Evolutionary conservation across 495 filamentous ascomycete species (phyloP).

Genomic region (Hapsidospora chrysogenum): DNA sequence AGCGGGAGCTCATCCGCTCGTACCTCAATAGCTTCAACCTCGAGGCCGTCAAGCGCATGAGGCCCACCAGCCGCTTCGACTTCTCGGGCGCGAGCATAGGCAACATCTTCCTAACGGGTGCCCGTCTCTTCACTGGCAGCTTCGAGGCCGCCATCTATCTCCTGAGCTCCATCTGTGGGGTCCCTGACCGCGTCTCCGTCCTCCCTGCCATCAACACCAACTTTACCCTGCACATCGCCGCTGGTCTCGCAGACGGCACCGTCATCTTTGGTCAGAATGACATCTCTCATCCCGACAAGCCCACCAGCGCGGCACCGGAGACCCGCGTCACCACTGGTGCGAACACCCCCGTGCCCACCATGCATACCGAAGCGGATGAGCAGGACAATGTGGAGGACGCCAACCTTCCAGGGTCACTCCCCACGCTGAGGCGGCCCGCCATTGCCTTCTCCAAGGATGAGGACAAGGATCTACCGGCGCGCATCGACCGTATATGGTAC

Average conservation of each 20-base stretch:
- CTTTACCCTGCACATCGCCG: slow-evolving; percentile 85
- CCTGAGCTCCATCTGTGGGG: slow-evolving; percentile 61
- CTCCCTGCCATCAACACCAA: slow-evolving; percentile 88
- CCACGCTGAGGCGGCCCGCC: slow-evolving; percentile 59
- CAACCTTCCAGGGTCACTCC: slow-evolving; percentile 71
- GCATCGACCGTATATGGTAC: slow-evolving; percentile 81
- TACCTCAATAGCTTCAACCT: slow-evolving; percentile 78
- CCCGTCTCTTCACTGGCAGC: slow-evolving; percentile 63
- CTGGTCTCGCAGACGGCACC: slow-evolving; percentile 57
- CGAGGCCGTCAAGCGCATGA: slow-evolving; percentile 74
- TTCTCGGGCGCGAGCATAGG: slow-evolving; percentile 82
- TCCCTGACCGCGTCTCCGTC: slow-evolving; percentile 57
- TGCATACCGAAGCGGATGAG: slow-evolving; percentile 15
- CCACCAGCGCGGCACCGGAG: slow-evolving; percentile 29
- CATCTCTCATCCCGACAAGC: slow-evolving; percentile 66
- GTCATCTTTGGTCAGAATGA: slow-evolving; percentile 83
- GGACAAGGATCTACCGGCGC: slow-evolving; percentile 50
- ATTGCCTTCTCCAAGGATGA: slow-evolving; percentile 60
- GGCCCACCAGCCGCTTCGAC: slow-evolving; percentile 67
- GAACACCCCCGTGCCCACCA: background rate
- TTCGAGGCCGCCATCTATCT: slow-evolving; percentile 74
- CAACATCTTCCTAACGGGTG: slow-evolving; percentile 79
- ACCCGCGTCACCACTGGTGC: background rate
- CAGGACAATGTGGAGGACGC: slow-evolving; percentile 58
- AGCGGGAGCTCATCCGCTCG: slow-evolving; percentile 81